Base-by-base conservation (phyloP, 805 yeast genomes). In the Candida boleticola region DNA sequence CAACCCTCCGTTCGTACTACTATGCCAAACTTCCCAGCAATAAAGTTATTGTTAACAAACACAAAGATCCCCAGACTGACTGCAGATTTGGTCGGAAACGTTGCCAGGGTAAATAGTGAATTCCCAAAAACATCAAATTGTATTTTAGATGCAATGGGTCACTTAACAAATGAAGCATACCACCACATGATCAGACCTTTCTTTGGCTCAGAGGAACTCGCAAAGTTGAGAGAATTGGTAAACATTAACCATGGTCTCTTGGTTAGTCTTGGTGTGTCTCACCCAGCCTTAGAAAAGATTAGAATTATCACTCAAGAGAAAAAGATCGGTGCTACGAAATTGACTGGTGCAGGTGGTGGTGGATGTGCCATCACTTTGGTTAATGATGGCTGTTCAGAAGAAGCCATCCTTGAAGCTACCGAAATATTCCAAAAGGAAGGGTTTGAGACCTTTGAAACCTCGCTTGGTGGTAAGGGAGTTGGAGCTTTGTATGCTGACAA, bases 291-390 rank as follows among this genome's bases (percentile, higher is more conserved):
- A 44, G 99, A 93, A 58, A 69, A 73, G 39, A 79, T 92, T 22
- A 83, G 81, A 54, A 64, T 77, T 17, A 66, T 79, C n/a, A 76
- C 88, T 19, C 90, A 85, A 55, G 74, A 72, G 39, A 53, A 79
- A 43, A 58, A 68, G 3, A 61, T 93, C 14, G 99, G 99, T 5
- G 81, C 85, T 44, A 92, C 99, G 0, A 93, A 93, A 61, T 74
- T 93, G 41, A 93, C 99, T 0, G 99, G 99, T 32, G 99, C 99
- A 0, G 99, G 99, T 27, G 99, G 99, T 17, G 99, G 99, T 39
- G 99, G 99, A 2, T 93, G 99, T 70, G 96, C 98, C 9, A 84
- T 93, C 42, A 93, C 98, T 0, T 64, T 93, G 29, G 70, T 90
- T 13, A 68, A 77, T 37, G 80, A 76, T 31, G 70, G 66, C 2